These are phyloP conservation scores for Hirschfeldia incana DNA, from an alignment of 345 rosid genomes.

Conservation along the genomic window DNA sequence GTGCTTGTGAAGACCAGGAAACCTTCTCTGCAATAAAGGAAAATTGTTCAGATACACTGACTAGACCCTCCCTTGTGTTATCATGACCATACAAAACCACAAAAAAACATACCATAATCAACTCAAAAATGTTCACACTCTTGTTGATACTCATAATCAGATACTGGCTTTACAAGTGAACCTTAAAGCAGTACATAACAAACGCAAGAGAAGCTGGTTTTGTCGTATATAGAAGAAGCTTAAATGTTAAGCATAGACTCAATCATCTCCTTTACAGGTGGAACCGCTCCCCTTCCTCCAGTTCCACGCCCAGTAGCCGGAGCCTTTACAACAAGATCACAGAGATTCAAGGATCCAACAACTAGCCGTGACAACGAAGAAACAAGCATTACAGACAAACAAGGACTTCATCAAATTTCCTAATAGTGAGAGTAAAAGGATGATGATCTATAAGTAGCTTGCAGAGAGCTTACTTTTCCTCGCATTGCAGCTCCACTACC, in stretches of 20 bases:
- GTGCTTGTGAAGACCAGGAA: slow-evolving; percentile 87
- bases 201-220: slow-evolving; percentile 17
- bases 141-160: slow-evolving; percentile 54
- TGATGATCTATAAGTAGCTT: background rate
- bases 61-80: too few species aligned
- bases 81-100: background rate
- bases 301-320: slow-evolving; percentile 87
- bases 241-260: background rate
- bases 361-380: slow-evolving; percentile 15
- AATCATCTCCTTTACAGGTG: slow-evolving; percentile 79
- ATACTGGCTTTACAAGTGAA: slow-evolving; percentile 25
- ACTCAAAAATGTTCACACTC: slow-evolving; percentile 92
- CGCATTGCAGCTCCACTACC: slow-evolving; percentile 94
- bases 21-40: slow-evolving; percentile 67
- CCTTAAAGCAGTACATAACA: slow-evolving; percentile 23
- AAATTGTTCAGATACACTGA: slow-evolving; percentile 30
- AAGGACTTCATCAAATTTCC: slow-evolving; percentile 3
- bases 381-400: slow-evolving; percentile 2
- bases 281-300: slow-evolving; percentile 77
- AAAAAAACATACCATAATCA: slow-evolving; percentile 62
- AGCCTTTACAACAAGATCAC: slow-evolving; percentile 40
- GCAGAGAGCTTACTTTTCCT: slow-evolving; percentile 68
- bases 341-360: slow-evolving; percentile 7
- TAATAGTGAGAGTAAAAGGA: background rate
- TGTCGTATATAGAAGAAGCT: slow-evolving; percentile 25